phyloP scores from a whole-genome alignment of 345 rosid species.

The Psidium guajava region DNA sequence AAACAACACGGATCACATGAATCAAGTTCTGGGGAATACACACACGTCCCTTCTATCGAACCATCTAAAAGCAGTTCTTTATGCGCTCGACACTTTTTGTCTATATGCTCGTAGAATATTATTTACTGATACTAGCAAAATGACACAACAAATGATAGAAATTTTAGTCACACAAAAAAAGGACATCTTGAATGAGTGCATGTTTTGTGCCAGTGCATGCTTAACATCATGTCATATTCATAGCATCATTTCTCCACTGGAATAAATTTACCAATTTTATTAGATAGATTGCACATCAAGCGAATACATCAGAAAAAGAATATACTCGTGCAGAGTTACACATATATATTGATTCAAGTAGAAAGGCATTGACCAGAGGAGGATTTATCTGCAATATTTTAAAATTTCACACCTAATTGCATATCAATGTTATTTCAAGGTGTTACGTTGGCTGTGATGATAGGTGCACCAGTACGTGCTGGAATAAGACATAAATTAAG shows the following conservation, averaged over 20 bases:
- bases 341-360: background rate
- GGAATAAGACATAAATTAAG: background rate
- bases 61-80: background rate
- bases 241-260: background rate
- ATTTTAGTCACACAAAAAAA: background rate
- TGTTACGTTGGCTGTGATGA: background rate
- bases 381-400: background rate
- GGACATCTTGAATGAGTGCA: background rate
- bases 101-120: background rate
- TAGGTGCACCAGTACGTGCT: background rate
- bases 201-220: background rate
- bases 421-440: background rate
- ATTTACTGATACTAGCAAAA: background rate
- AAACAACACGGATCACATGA: background rate
- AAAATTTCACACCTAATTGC: background rate
- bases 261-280: background rate
- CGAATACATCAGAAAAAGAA: background rate
- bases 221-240: background rate
- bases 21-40: background rate
- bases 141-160: background rate
- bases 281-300: background rate
- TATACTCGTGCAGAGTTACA: background rate
- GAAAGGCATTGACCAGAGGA: background rate
- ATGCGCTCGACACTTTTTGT: background rate
- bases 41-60: background rate